Base-by-base conservation (phyloP, 441 rosid species). In the Euphorbia schlechtendalii region DNA sequence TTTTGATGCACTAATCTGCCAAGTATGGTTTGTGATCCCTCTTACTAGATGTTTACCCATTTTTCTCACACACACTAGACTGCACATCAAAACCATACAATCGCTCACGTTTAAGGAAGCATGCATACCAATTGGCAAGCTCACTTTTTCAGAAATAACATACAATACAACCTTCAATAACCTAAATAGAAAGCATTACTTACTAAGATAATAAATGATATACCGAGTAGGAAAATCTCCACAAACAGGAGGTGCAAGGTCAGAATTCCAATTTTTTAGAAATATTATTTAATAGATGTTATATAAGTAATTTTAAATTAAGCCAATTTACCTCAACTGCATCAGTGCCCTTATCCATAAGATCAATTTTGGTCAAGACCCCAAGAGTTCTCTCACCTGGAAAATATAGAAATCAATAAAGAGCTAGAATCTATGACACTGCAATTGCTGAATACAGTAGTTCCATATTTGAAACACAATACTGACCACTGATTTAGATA, bases 331-430 rank as follows among this genome's bases (percentile, higher is more conserved):
- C 98, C 59, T 93, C 99, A 52, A 82, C 96, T 60, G 99, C 97
- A 82, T 93, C 96, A 15, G 99, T 93, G 49, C 96, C 99, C 85
- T 84, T 87, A 66, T 93, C 99, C 99, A 93, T 93, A 71, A 93
- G 95, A 77, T 93, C 98, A 65, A 90, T 93, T 84, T 93, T 93
- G 32, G 98, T 93, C 84, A 93, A 82, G 75, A 93, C 98, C 62
- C 98, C 97, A 61, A 84, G 73, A 25, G 98, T 93, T 78, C 98
- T 86, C 77, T 93, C 97, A 70, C 97, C 98, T 93, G 83, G 60
- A 77, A 71, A 77, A 58, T 69, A 66, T n/a, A 70, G n/a, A 3
- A 54, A 28, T 10, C 15, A 54, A 27, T 22, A 18, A 67, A 60
- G 49, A 45, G 63, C 14, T 25, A n/a, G 59, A 58, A 59, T 22